Evolutionary conservation across 768 basidiomycete species (phyloP).

Genomic region (Leucocoprinus birnbaumii): DNA sequence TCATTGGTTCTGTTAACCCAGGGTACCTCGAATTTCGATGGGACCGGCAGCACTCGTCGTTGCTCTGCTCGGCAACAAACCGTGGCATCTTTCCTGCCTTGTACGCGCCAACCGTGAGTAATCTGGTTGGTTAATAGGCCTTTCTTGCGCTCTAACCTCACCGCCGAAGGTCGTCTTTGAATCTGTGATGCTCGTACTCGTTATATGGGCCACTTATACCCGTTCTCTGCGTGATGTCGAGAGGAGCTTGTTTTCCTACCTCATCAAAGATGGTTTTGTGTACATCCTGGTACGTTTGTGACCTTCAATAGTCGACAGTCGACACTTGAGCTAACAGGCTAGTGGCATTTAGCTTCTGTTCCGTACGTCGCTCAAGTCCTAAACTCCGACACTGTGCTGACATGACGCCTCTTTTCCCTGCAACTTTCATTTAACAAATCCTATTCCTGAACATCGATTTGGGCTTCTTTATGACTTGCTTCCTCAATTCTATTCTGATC

Average conservation of each 20-base stretch:
- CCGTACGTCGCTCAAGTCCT: background rate
- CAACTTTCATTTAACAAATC: background rate
- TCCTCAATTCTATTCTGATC: no score
- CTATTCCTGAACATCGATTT: background rate
- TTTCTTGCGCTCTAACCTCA: no score
- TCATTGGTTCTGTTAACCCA: background rate
- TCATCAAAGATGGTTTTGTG: constrained; percentile 2
- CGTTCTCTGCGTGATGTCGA: background rate
- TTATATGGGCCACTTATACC: constrained; percentile 1
- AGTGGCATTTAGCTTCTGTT: constrained; percentile 2
- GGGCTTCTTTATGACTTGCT: background rate
- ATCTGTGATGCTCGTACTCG: constrained; percentile 1
- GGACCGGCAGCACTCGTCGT: background rate
- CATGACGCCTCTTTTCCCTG: background rate
- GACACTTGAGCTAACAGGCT: background rate
- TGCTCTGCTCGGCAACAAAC: background rate
- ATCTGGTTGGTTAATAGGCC: background rate
- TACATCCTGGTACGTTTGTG: constrained; percentile 4
- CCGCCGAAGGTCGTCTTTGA: constrained; percentile 1
- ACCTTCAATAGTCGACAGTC: background rate
- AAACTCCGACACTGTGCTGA: background rate
- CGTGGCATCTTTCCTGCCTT: constrained; percentile 1
- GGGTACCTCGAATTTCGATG: background rate
- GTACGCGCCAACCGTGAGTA: background rate
- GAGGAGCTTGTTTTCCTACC: background rate